These are phyloP conservation scores for Citrus cavaleriei DNA, from an alignment of 345 rosid genomes.

Conservation along the genomic window DNA sequence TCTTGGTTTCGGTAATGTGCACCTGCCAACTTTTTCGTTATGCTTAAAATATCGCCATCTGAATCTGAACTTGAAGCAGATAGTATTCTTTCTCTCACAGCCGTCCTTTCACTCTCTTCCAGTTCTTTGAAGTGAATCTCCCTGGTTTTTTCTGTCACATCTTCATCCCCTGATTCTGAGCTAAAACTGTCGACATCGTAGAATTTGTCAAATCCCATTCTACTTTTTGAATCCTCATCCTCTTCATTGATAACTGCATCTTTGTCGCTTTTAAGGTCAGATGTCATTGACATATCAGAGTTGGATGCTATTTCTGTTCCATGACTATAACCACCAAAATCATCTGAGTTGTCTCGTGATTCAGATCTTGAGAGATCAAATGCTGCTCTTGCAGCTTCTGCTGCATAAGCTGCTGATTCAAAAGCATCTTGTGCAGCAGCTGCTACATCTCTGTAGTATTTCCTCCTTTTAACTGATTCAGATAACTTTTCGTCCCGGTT, in stretches of 20 bases:
- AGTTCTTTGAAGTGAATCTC: not conserved
- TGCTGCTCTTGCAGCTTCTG: conserved; percentile 50
- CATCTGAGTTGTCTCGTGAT: conserved; percentile 21
- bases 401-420: conserved; percentile 45
- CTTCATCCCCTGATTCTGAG: conserved; percentile 18
- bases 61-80: conserved; percentile 13
- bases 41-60: not conserved
- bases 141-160: not conserved
- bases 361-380: conserved; percentile 35
- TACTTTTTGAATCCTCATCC: not conserved
- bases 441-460: conserved; percentile 26
- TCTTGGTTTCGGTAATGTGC: not conserved
- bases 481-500: conserved; percentile 14
- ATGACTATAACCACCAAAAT: conserved; percentile 11
- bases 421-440: conserved; percentile 47
- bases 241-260: not conserved
- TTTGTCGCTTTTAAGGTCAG: not conserved
- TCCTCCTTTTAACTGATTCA: conserved; percentile 17
- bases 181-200: not conserved
- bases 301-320: not conserved
- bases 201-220: conserved; percentile 6
- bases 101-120: conserved; percentile 1
- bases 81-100: not conserved
- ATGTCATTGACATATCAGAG: conserved; percentile 5
- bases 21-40: not conserved